A percentile compares a stretch with the other conserved stretches of the same genome.
Evolutionary conservation across 202 grass and related monocot species (phyloP).

Genomic region (Setaria italica): DNA sequence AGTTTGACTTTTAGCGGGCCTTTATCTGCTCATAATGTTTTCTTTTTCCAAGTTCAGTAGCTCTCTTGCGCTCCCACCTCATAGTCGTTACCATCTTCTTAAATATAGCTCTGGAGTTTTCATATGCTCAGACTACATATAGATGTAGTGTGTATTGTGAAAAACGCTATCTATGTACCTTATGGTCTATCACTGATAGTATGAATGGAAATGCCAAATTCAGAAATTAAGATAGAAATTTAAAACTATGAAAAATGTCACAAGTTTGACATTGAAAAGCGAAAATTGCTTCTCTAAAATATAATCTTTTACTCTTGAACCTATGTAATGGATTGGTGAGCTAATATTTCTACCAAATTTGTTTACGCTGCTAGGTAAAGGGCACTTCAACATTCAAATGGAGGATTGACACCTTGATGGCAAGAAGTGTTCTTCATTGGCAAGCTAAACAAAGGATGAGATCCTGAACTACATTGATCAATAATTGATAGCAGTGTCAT

Average conservation of each 20-base stretch:
- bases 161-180: neutral
- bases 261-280: neutral
- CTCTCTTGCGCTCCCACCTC: neutral
- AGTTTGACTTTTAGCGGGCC: neutral
- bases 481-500: neutral
- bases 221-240: neutral
- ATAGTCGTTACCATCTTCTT: neutral
- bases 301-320: neutral
- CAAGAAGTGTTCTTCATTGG: neutral
- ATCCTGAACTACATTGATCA: neutral
- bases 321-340: neutral
- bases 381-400: neutral
- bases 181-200: neutral
- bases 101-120: neutral
- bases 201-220: slow-evolving; percentile 4
- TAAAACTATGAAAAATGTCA: neutral
- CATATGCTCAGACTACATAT: neutral
- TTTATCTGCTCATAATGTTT: neutral
- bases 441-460: neutral
- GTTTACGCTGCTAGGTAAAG: neutral
- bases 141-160: neutral
- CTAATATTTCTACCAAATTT: neutral
- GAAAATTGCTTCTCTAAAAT: neutral
- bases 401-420: neutral
- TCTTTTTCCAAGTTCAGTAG: neutral